Base-by-base conservation (phyloP, 129 eudicot species). In the Lactuca sativa region DNA sequence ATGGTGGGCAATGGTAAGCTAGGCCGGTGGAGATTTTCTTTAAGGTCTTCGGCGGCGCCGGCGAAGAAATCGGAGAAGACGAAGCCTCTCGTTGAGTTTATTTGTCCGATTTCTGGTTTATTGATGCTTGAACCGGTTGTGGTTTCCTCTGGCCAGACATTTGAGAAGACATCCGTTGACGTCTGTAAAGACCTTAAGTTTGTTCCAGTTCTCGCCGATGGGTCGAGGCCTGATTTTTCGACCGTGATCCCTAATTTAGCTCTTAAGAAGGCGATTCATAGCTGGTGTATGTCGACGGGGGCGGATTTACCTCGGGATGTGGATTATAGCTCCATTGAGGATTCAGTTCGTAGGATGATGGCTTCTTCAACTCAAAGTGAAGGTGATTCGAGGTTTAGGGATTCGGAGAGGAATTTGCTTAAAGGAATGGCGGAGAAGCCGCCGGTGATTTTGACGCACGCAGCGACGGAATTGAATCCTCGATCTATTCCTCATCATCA, bases 61-160 rank as follows among this genome's bases (percentile, higher is more conserved):
- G 38, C 73, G 10, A 11, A 78, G 11, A 73, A 56, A 47, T 69
- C 77, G 13, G 79, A 72, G 7, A 67, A 13, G 48, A 75, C 71
- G n/a, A 74, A 84, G 49, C 90, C 88, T 11, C 86, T 81, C 0
- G 72, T 37, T 38, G 91, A 95, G 6, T 87, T 85, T 60, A 51
- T 87, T 7, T 95, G 99, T 70, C 99, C 99, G 5, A 78, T 95
- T 62, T 82, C 90, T 17, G 79, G 81, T 12, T 56, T 71, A 33
- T 52, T 95, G 34, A 85, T 95, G 86, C 80, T 67, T 47, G 97
- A 95, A 65, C 97, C 99, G 6, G 93, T 86, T 25, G 86, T 95
- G 0, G 93, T 95, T 7, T 59, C 86, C 48, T 95, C 97, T 1
- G 97, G 99, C 34, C 95, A 95, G 49, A 95, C 93, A 8, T 85